A percentile compares a stretch with the other conserved stretches of the same genome.
Conservation (phyloP, 768 basidiomycete genomes). For the Termitomyces sp. region DNA sequence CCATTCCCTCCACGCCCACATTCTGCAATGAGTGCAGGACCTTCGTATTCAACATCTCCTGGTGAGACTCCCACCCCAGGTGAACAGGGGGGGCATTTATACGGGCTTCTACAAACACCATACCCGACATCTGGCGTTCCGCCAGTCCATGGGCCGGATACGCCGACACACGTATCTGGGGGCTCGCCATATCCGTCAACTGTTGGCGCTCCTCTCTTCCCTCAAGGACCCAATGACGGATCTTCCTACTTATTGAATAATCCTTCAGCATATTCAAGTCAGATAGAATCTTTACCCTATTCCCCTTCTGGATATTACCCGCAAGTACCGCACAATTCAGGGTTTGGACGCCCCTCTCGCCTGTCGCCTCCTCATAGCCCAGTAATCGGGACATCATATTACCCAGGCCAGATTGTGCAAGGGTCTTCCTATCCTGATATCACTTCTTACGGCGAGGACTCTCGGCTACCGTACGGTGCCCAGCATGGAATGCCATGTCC, state of each 20-base stretch:
- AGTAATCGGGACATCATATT: conserved; percentile 8
- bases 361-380: conserved; percentile 13
- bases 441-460: conserved; percentile 6
- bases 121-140: conserved; percentile 1
- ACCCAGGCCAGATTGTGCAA: conserved; percentile 8
- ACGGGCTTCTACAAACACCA: conserved; percentile 1
- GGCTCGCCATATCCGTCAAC: conserved; percentile 16
- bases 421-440: conserved; percentile 21
- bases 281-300: conserved; percentile 7
- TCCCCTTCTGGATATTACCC: conserved; percentile 7
- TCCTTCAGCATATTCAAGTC: conserved; percentile 16
- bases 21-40: conserved; percentile 11
- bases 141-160: conserved; percentile 7
- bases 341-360: conserved; percentile 1
- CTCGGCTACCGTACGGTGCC: conserved; percentile 5
- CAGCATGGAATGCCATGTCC: conserved; percentile 6
- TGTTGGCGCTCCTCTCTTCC: conserved; percentile 4
- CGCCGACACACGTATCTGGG: conserved; percentile 4
- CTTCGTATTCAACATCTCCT: background rate
- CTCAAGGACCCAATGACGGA: conserved; percentile 1
- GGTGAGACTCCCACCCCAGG: background rate
- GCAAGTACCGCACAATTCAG: conserved; percentile 11
- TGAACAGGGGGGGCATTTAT: conserved; percentile 1
- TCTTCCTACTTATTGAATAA: conserved; percentile 5
- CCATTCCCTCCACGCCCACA: conserved; percentile 19